Conservation (phyloP, 106 monocot genomes). For the Dioscorea alata region DNA sequence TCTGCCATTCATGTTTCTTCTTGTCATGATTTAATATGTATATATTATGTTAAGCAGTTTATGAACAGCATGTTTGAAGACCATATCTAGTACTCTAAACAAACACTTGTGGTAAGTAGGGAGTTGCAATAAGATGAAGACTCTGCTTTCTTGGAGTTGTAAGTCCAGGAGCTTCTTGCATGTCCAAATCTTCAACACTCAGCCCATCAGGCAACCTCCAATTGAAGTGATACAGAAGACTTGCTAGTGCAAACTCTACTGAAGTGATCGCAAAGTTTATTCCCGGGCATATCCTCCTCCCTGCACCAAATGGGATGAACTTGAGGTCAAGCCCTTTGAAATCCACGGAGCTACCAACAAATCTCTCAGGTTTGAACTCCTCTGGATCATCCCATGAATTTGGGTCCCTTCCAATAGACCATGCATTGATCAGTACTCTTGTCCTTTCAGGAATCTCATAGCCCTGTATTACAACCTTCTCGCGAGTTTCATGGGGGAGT, state of each 20-base stretch:
- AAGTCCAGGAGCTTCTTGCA: slow-evolving; percentile 16
- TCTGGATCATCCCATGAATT: background rate
- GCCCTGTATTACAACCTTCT: background rate
- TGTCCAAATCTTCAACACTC: slow-evolving; percentile 8
- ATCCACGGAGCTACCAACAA: background rate
- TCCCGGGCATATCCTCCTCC: slow-evolving; percentile 24
- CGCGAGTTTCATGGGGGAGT: background rate
- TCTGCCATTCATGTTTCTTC: too few relatives aligned
- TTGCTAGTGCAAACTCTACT: slow-evolving; percentile 17
- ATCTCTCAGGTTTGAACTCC: slow-evolving; percentile 5
- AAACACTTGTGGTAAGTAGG: background rate
- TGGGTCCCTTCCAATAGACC: slow-evolving; percentile 1
- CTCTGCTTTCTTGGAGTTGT: slow-evolving; percentile 12
- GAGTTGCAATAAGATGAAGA: slow-evolving; percentile 11
- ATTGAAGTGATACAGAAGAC: slow-evolving; percentile 15
- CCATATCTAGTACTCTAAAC: too few relatives aligned
- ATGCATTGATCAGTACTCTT: slow-evolving; percentile 3
- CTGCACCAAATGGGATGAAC: slow-evolving; percentile 8
- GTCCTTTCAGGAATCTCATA: background rate
- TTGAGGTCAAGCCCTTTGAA: slow-evolving; percentile 3
- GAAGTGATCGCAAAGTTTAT: slow-evolving; percentile 5
- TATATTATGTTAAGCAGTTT: too few relatives aligned
- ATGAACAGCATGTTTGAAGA: too few relatives aligned
- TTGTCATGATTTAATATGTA: too few relatives aligned
- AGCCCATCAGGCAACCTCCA: slow-evolving; percentile 16